Evolutionary conservation across 2,329 filamentous ascomycete species (phyloP).

Genomic region (Colletotrichum destructivum): DNA sequence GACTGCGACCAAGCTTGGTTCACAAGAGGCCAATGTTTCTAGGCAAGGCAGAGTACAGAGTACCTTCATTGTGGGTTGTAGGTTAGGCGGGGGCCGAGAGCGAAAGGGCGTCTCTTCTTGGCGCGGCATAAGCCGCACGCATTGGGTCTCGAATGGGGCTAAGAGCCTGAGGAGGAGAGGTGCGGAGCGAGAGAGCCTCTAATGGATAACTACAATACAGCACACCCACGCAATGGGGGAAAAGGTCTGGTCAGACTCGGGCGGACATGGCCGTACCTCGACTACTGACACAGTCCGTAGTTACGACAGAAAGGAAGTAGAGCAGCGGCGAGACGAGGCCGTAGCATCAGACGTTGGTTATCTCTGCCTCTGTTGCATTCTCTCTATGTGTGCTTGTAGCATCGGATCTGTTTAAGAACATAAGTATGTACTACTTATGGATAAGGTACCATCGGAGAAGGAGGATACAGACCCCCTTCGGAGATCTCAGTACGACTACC

Average conservation of each 20-base stretch:
- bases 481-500: too few relatives aligned
- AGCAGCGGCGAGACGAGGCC: neutral
- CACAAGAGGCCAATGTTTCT: neutral
- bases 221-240: neutral
- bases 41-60: neutral
- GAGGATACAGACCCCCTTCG: neutral
- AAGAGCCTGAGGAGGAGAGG: too few relatives aligned
- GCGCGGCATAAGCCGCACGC: conserved; percentile 33
- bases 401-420: conserved; percentile 1
- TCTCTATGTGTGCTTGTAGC: neutral
- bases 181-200: neutral
- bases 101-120: conserved; percentile 2
- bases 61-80: too few relatives aligned
- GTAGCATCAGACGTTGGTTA: neutral
- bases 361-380: neutral
- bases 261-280: neutral
- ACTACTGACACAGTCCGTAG: neutral
- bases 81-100: neutral
- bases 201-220: neutral
- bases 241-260: conserved; percentile 12
- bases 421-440: conserved; percentile 24
- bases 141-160: conserved; percentile 21
- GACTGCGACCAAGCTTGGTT: conserved; percentile 2
- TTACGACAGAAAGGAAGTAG: neutral
- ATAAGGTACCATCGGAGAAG: conserved; percentile 1